Evolutionary conservation across 2,329 filamentous ascomycete species (phyloP).

Genomic region (Colletotrichum sojae): DNA sequence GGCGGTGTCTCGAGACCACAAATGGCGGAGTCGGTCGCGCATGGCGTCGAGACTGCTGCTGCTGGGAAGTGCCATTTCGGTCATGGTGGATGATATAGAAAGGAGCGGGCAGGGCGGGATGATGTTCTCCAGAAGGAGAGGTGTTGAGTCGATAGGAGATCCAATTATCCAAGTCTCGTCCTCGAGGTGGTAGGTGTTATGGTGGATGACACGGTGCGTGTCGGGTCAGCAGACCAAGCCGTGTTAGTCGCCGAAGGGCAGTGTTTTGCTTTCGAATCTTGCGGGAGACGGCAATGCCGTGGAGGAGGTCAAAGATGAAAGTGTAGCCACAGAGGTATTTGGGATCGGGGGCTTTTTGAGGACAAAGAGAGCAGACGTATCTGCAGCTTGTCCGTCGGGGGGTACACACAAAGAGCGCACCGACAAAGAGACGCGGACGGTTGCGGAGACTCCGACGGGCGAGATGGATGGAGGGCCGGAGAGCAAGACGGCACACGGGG

Average conservation of each 20-base stretch:
- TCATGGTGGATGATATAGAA: neutral
- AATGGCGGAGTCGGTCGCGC: slow-evolving; percentile 32
- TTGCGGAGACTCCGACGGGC: slow-evolving; percentile 17
- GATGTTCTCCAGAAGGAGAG: neutral
- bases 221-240: slow-evolving; percentile 14
- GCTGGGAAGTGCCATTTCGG: slow-evolving; percentile 14
- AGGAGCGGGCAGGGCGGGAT: neutral
- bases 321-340: neutral
- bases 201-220: neutral
- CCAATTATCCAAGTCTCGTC: neutral
- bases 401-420: slow-evolving; percentile 12
- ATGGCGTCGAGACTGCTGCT: slow-evolving; percentile 21
- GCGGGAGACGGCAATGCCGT: neutral
- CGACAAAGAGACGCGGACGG: slow-evolving; percentile 2
- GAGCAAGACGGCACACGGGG: slow-evolving; percentile 3
- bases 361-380: neutral
- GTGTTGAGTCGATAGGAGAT: neutral
- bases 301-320: neutral
- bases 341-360: neutral
- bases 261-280: neutral
- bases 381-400: neutral
- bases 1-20: slow-evolving; percentile 25
- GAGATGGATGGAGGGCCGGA: neutral
- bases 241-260: neutral
- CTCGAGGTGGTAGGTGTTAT: neutral